These are phyloP conservation scores for Teratosphaeria destructans DNA, from an alignment of 2,329 filamentous ascomycete genomes.

Conservation along the genomic window DNA sequence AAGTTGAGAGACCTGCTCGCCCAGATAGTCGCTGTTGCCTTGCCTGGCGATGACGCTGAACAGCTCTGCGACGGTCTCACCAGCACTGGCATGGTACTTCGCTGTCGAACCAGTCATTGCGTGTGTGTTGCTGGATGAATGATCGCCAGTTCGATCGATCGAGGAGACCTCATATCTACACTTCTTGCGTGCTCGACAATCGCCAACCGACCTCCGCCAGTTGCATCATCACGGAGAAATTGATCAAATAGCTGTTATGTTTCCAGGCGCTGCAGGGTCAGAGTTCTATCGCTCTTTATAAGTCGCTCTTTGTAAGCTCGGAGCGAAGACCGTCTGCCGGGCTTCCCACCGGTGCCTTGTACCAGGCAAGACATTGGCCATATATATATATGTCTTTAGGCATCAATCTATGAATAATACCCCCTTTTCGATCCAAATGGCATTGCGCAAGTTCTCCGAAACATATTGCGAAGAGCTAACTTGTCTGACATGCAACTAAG, in stretches of 20 bases:
- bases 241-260: background rate
- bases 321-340: background rate
- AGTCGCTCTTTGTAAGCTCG: background rate
- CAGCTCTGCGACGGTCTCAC: conserved; percentile 10
- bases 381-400: background rate
- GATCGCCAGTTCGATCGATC: background rate
- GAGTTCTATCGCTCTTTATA: background rate
- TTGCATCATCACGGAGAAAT: background rate
- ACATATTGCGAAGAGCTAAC: background rate
- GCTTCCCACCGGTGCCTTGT: background rate
- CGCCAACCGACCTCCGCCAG: background rate
- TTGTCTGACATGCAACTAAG: conserved; percentile 12
- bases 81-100: conserved; percentile 5
- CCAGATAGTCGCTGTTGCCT: conserved; percentile 22
- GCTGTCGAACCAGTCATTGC: conserved; percentile 1
- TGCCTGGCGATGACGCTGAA: conserved; percentile 16
- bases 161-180: background rate
- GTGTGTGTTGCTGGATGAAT: background rate
- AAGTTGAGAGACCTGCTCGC: conserved; percentile 22
- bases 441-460: background rate
- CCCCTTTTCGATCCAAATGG: background rate
- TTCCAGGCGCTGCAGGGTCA: background rate
- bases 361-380: background rate
- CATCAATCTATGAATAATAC: background rate
- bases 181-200: background rate